Base-by-base conservation (phyloP, 306 rosid genomes). In the Bauhinia variegata region DNA sequence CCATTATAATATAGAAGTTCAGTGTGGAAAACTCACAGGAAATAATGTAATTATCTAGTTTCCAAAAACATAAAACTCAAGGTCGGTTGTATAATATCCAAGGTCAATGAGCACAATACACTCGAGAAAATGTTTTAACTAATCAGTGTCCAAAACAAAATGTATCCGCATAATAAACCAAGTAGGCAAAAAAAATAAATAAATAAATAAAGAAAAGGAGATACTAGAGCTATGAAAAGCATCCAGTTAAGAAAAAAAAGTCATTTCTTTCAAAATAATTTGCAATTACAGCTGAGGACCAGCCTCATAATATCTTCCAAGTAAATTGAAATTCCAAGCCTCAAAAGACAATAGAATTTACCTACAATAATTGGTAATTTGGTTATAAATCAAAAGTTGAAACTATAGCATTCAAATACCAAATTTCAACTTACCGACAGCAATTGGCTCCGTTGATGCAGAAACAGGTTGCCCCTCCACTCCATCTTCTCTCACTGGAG, bases 401-500 rank as follows among this genome's bases (percentile, higher is more conserved):
- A 37, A 34, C 13, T 28, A 33, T 49, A 37, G 33, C 54, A 55
- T 49, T 30, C 54, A 57, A 60, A 57, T 7, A 55, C 23, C 31
- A 2, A 54, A 50, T 32, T 52, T 68, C 51, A 65, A 60, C 85
- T 86, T 85, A 95, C 99, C 99, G 67, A 95, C 95, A 31, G 87
- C 80, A 82, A 95, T 95, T 13, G 97, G 95, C 33, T 95, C 99
- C 8, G 99, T 95, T 15, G 99, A 90, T 48, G 95, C 96, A 55
- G 97, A 95, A 62, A 86, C 75, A 66, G 99, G 85, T 58, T 82
- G 88, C 28, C 97, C 99, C 84, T 95, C 99, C 53, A 90, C 78
- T 44, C 95, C 99, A 68, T 95, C 97, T 50, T 90, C 99, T 85
- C 99, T 90, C 32, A 90, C 78, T 14, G 99, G 99, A 75, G 99